Evolutionary conservation across 805 yeast genomes (phyloP).

Genomic region (Jamesozyma piceae): DNA sequence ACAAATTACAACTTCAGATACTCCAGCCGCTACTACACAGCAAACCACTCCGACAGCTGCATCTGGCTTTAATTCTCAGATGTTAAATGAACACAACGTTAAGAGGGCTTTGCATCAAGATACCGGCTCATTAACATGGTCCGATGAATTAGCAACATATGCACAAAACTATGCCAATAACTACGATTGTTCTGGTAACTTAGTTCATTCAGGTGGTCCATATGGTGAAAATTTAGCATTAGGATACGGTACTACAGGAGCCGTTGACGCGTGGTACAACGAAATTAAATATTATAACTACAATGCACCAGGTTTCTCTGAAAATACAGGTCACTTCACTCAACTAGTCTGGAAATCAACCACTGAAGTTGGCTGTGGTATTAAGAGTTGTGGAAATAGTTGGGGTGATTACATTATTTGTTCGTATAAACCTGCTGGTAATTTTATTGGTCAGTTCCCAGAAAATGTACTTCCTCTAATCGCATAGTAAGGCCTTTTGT

Average conservation of each 20-base stretch:
- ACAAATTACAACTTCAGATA: slow-evolving; percentile 7
- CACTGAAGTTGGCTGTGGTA: slow-evolving; percentile 60
- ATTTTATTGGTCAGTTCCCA: slow-evolving; percentile 45
- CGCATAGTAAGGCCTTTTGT: too few relatives aligned
- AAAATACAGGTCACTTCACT: slow-evolving; percentile 57
- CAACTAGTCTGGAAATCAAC: slow-evolving; percentile 64
- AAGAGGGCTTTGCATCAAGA: slow-evolving; percentile 33
- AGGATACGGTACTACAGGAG: slow-evolving; percentile 38
- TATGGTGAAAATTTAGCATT: slow-evolving; percentile 75
- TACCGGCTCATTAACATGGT: slow-evolving; percentile 40
- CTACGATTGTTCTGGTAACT: slow-evolving; percentile 47
- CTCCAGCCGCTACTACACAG: slow-evolving; percentile 7
- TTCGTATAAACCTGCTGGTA: slow-evolving; percentile 69
- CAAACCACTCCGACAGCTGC: slow-evolving; percentile 7
- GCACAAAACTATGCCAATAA: slow-evolving; percentile 43
- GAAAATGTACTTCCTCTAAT: slow-evolving; percentile 23
- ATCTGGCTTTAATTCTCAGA: slow-evolving; percentile 1
- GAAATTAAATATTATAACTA: slow-evolving; percentile 52
- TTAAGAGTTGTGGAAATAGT: slow-evolving; percentile 45
- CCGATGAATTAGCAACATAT: slow-evolving; percentile 35
- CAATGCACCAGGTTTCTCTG: slow-evolving; percentile 39
- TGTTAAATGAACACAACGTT: slow-evolving; percentile 41
- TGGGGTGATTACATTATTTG: slow-evolving; percentile 63
- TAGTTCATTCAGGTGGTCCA: slow-evolving; percentile 45
- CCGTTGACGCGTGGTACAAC: slow-evolving; percentile 65